Evolutionary conservation across 306 rosid species (phyloP), one percentile per base, ranked within the genome.

Genomic region (Quercus cerris): DNA sequence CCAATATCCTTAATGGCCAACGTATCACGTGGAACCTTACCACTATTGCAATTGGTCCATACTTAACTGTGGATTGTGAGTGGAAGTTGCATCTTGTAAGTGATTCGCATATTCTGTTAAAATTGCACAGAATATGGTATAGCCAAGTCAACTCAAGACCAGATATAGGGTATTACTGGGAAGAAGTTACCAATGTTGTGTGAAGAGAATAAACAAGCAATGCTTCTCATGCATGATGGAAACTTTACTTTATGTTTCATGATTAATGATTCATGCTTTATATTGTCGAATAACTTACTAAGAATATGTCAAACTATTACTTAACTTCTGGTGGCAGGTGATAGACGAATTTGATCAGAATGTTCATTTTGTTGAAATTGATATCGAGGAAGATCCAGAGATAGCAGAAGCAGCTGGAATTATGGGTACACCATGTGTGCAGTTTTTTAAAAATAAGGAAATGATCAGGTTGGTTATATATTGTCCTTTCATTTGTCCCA

Each of bases 391-490:
- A 84, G 98, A 94, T 87, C 98, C 83, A 51, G 98, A 94, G 84
- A 73, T 94, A 81, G 97, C 98, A 27, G 98, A 88, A 86, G 98
- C 98, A 80, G 98, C 97, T 46, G 97, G 92, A 70, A 92, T 94
- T 85, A 94, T 92, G 98, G 97, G 98, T 70, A 92, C 98, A 77
- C 98, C 97, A n/a, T 92, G 97, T 57, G 97, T 92, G 85, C 97
- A 94, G 87, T 94, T 86, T 86, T 94, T 92, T 84, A 94, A 94
- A 87, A 94, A 91, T 79, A 94, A 92, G 88, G 97, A 92, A 82
- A 92, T 89, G 94, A 58, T 94, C 77, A 78, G 88, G 99, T 90
- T 51, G 83, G 92, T 75, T 78, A 57, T 77, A 74, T 41, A 23
- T 77, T 54, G 64, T 73, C 79, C 81, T 78, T 66, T 75, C 54